Evolutionary conservation across 768 basidiomycete genomes (phyloP), one percentile per base, ranked within the genome.

Genomic region (Lactarius hatsudake): DNA sequence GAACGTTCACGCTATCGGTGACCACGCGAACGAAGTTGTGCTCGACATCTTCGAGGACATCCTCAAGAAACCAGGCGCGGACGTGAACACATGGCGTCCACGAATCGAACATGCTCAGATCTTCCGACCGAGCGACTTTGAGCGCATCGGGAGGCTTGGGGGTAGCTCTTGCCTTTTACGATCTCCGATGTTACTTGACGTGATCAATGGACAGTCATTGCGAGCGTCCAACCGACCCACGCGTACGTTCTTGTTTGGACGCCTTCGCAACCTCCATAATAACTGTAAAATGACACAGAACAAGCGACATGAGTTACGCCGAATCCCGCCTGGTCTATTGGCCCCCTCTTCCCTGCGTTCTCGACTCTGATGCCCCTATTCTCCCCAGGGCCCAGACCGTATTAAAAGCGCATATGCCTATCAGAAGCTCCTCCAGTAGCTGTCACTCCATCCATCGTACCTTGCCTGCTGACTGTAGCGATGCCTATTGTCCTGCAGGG

Each of bases 51-150:
- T 91, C 73, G 91, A 96, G 74, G 77, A 81, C 7, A 79, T 90
- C 2, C 63, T 71, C 15, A 64, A 43, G 30, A 63, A 57, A 61
- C 62, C 77, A 51, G 70, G 72, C 0, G 63, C 58, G 2, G 67
- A 84, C 62, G 79, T 81, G 6, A 73, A 78, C 2, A 76, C 79
- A 61, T 83, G 86, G 75, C 81, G 95, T 13, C 89, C 93, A 1
- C 82, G 96, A 51, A 87, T 97, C 10, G 96, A 98, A 74, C 96
- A 98, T 76, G 90, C 94, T 0, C 96, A 98, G 75, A 94, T 97
- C 57, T 81, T 98, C 78, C 83, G 85, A 3, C 76, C 74, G 7
- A 79, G 82, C 1, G 96, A 98, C 75, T 72, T 98, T 18, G 74
- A 82, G 63, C 82, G 93, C 10, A 81, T 87, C 26, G 90, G 87